Conservation (phyloP, 2,329 filamentous ascomycete species). For the Penicillium sp. region DNA sequence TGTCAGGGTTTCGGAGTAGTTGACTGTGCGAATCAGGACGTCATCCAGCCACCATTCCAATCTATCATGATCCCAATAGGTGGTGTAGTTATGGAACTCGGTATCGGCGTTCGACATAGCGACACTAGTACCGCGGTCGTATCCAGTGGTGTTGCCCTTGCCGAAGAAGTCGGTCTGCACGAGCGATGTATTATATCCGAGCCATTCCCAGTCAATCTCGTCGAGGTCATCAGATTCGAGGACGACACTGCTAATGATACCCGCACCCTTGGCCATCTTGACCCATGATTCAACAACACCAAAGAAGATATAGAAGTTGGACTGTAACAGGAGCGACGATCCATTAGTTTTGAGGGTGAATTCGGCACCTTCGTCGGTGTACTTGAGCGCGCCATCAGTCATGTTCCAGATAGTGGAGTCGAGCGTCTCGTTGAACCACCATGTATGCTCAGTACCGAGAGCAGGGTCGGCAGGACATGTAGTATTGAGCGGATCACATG, state of each 20-base stretch:
- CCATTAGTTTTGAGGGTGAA: constrained; percentile 71
- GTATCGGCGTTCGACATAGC: constrained; percentile 59
- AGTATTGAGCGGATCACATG: constrained; percentile 73
- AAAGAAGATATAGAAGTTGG: constrained; percentile 83
- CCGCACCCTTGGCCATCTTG: constrained; percentile 71
- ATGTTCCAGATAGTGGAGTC: constrained; percentile 65
- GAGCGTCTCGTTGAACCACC: constrained; percentile 64
- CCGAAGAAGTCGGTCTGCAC: constrained; percentile 92
- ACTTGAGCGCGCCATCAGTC: constrained; percentile 64
- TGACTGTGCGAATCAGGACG: constrained; percentile 60
- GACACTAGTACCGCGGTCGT: constrained; percentile 78
- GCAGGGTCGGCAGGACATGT: constrained; percentile 72
- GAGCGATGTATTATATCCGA: constrained; percentile 37
- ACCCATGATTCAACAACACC: constrained; percentile 76
- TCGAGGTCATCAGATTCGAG: constrained; percentile 81
- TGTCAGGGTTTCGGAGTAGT: constrained; percentile 55
- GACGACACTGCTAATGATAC: constrained; percentile 80
- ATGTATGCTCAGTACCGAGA: constrained; percentile 61
- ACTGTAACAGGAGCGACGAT: constrained; percentile 76
- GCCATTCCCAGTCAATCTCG: constrained; percentile 72
- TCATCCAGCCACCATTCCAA: constrained; percentile 69
- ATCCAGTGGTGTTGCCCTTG: constrained; percentile 75
- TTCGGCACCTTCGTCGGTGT: constrained; percentile 62
- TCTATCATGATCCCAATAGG: constrained; percentile 67
- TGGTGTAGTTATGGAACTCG: constrained; percentile 49